Conservation (phyloP, 345 rosid genomes). For the Diplotaxis tenuifolia region DNA sequence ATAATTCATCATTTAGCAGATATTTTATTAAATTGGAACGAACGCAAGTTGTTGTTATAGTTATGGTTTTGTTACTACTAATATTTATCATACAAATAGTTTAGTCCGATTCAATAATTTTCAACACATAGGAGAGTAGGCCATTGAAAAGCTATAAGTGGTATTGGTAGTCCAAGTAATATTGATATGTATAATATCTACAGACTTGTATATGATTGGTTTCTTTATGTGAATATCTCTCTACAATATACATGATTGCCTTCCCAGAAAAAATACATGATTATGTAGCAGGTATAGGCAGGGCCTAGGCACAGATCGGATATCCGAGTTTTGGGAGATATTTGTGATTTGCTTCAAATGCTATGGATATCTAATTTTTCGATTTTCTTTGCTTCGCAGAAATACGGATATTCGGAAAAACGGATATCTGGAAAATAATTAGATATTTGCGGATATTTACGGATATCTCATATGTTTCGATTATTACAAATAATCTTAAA, state of each 20-base stretch:
- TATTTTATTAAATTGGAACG: not conserved
- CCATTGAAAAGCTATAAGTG: not conserved
- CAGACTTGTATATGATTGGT: not conserved
- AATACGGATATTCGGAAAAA: no score
- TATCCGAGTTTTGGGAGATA: no score
- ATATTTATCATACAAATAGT: not conserved
- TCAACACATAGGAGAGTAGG: not conserved
- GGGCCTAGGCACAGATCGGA: no score
- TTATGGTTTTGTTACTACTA: not conserved
- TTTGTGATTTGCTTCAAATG: no score
- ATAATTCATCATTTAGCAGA: not conserved
- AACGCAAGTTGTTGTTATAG: not conserved
- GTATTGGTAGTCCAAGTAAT: constrained; percentile 11
- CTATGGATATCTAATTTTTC: no score
- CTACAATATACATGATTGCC: no score
- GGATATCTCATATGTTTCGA: no score
- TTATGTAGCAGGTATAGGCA: not conserved
- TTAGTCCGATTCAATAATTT: not conserved
- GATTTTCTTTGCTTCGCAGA: no score
- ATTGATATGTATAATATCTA: not conserved
- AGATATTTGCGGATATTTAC: no score
- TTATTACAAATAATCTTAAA: no score
- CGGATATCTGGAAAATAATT: no score
- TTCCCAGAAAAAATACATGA: no score
- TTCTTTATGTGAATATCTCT: not conserved